Percentiles rank a stretch among this genome's conserved stretches.
Evolutionary conservation across 257 asterid species (phyloP).

Genomic region (Penstemon barbatus): DNA sequence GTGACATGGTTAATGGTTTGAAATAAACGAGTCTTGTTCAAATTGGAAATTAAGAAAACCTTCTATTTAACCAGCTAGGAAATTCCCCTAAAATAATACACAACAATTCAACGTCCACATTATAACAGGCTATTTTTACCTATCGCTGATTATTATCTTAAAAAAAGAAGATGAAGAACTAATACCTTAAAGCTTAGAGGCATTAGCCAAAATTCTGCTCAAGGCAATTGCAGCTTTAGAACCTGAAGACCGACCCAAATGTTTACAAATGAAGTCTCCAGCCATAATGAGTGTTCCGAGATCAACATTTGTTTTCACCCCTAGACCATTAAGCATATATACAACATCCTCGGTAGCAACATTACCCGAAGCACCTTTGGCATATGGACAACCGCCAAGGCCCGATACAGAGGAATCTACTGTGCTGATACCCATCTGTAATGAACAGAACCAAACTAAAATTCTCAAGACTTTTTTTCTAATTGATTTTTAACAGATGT

Average conservation of each 20-base stretch:
- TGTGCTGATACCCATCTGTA: slow-evolving; percentile 83
- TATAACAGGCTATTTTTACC: too few relatives aligned
- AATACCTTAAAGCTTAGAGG: slow-evolving; percentile 68
- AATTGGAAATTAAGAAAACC: too few relatives aligned
- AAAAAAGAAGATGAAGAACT: background rate
- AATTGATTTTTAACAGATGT: too few relatives aligned
- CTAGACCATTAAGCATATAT: slow-evolving; percentile 86
- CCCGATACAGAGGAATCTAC: slow-evolving; percentile 91
- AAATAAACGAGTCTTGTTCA: too few relatives aligned
- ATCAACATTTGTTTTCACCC: slow-evolving; percentile 78
- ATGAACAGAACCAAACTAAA: slow-evolving; percentile 3
- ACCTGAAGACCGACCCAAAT: slow-evolving; percentile 72
- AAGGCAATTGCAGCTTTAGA: slow-evolving; percentile 82
- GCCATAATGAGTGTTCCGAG: slow-evolving; percentile 64
- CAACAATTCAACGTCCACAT: too few relatives aligned
- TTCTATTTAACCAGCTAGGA: too few relatives aligned
- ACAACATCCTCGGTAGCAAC: slow-evolving; percentile 97
- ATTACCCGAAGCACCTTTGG: slow-evolving; percentile 96
- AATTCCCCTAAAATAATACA: too few relatives aligned
- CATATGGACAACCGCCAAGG: slow-evolving; percentile 96
- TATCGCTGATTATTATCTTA: too few relatives aligned
- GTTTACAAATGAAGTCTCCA: slow-evolving; percentile 76
- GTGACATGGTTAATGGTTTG: too few relatives aligned
- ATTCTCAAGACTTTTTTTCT: background rate
- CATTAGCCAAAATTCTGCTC: slow-evolving; percentile 46